Conservation (phyloP, 768 basidiomycete species). For the Russula vinacea region DNA sequence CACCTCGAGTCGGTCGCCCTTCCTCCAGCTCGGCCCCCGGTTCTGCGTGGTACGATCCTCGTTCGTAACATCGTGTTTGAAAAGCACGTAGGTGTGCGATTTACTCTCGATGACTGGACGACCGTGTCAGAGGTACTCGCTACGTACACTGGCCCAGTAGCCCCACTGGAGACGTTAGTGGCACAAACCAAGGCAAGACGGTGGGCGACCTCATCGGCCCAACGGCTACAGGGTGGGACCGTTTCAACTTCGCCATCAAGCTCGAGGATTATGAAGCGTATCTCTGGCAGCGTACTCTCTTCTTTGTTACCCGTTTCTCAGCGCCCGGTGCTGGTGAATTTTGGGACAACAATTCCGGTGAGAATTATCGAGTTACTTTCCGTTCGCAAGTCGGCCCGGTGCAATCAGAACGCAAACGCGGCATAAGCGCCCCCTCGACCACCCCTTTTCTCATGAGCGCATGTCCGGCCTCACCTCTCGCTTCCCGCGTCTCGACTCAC, state of each 20-base stretch:
- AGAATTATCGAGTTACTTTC: slow-evolving; percentile 79
- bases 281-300: slow-evolving; percentile 53
- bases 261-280: slow-evolving; percentile 65
- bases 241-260: slow-evolving; percentile 53
- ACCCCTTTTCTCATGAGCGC: slow-evolving; percentile 22
- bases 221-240: slow-evolving; percentile 35
- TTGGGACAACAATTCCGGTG: slow-evolving; percentile 88
- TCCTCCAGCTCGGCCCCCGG: slow-evolving; percentile 38
- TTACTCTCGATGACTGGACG: slow-evolving; percentile 92
- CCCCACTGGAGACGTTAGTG: slow-evolving; percentile 37
- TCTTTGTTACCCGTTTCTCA: slow-evolving; percentile 57
- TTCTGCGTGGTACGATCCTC: slow-evolving; percentile 70
- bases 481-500: slow-evolving; percentile 8
- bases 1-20: slow-evolving; percentile 42
- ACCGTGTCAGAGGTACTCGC: slow-evolving; percentile 81
- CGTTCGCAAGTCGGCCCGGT: slow-evolving; percentile 30
- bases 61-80: slow-evolving; percentile 85
- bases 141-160: slow-evolving; percentile 42
- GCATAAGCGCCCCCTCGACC: slow-evolving; percentile 1
- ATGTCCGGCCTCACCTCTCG: slow-evolving; percentile 12
- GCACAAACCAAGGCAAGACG: slow-evolving; percentile 29
- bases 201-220: slow-evolving; percentile 44
- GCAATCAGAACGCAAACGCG: slow-evolving; percentile 23
- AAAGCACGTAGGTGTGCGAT: slow-evolving; percentile 81
- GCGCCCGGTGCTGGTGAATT: slow-evolving; percentile 59